A percentile compares a stretch with the other conserved stretches of the same genome.
phyloP scores from a whole-genome alignment of 768 basidiomycete genomes.

The Dendrothele bispora region DNA sequence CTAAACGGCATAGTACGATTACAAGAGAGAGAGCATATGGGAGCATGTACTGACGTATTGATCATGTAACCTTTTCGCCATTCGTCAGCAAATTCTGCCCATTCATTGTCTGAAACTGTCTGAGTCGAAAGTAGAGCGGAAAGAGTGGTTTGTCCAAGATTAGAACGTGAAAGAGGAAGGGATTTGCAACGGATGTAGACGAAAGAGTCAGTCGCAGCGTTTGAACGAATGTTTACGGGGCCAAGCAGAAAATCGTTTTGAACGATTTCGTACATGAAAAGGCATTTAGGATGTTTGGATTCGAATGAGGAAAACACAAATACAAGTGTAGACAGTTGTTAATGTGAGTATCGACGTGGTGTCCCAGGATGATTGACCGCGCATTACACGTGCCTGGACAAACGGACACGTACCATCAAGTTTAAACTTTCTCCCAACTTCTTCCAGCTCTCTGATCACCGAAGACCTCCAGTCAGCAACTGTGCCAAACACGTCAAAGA shows the following conservation, averaged over 20 bases:
- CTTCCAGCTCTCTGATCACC: conserved; percentile 30
- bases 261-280: too few relatives aligned
- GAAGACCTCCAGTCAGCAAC: conserved; percentile 33
- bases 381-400: not conserved
- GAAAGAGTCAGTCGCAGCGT: too few relatives aligned
- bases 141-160: too few relatives aligned
- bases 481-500: conserved; percentile 35
- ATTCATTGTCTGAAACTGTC: conserved; percentile 34
- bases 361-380: not conserved
- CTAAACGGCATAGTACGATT: too few relatives aligned
- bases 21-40: too few relatives aligned
- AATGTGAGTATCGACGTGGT: not conserved
- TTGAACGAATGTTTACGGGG: too few relatives aligned
- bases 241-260: too few relatives aligned
- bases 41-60: conserved; percentile 38
- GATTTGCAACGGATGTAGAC: too few relatives aligned
- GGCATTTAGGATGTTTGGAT: too few relatives aligned
- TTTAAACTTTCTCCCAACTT: conserved; percentile 26
- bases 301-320: too few relatives aligned
- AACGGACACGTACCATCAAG: conserved; percentile 19
- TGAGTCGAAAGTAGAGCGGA: too few relatives aligned
- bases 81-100: conserved; percentile 51
- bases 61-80: conserved; percentile 56
- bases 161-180: too few relatives aligned
- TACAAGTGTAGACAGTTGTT: not conserved